phyloP scores from a whole-genome alignment of 73 alveolate species.

The Symbiodinium pilosum region DNA sequence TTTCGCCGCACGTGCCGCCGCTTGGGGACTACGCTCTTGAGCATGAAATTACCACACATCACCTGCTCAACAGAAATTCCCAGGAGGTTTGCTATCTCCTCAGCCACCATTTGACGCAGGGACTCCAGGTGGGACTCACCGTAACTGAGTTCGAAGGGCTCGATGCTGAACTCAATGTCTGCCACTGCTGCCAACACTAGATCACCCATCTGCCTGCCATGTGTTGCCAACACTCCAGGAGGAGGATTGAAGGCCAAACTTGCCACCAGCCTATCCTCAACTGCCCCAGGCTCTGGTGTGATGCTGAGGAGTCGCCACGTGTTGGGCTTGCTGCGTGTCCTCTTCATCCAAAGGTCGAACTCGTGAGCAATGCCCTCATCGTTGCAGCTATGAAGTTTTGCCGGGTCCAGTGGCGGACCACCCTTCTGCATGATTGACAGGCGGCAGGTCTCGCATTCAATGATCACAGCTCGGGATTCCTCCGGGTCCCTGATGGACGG shows the following conservation, averaged over 20 bases:
- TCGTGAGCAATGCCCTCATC: conserved; percentile 75
- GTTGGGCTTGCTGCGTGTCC: conserved; percentile 42
- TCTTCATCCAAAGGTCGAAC: conserved; percentile 62
- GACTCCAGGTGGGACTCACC: conserved; percentile 89
- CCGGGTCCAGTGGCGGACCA: conserved; percentile 69
- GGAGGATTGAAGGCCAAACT: conserved; percentile 32
- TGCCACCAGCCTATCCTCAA: background rate
- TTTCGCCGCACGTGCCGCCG: conserved; percentile 73
- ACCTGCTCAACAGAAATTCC: conserved; percentile 68
- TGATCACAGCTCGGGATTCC: conserved; percentile 50
- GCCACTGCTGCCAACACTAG: conserved; percentile 84
- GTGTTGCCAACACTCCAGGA: conserved; percentile 28
- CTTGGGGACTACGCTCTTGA: conserved; percentile 67
- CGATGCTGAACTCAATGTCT: conserved; percentile 55
- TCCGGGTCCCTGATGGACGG: conserved; percentile 23
- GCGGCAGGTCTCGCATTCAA: conserved; percentile 54
- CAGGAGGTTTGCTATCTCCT: conserved; percentile 57
- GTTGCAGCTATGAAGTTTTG: conserved; percentile 67
- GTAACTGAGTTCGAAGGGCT: conserved; percentile 81
- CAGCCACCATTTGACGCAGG: conserved; percentile 75
- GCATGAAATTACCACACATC: conserved; percentile 55
- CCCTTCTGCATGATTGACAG: conserved; percentile 57
- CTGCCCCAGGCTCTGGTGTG: conserved; percentile 24
- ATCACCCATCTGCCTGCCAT: conserved; percentile 80
- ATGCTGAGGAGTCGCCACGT: conserved; percentile 71